Evolutionary conservation across 1,139 yeast species (phyloP).

Genomic region (Blastobotrys capitulatus): DNA sequence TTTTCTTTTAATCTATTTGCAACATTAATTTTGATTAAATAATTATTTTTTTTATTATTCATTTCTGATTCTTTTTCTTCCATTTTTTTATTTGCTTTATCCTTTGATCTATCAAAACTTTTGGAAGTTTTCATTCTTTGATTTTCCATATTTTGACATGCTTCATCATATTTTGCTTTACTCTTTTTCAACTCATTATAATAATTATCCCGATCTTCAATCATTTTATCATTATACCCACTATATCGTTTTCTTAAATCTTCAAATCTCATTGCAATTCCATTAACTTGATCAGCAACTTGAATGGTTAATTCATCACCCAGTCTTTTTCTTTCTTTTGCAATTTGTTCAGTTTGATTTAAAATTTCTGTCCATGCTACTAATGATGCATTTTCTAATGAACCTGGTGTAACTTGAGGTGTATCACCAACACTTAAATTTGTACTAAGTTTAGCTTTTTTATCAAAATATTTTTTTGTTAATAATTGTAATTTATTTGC

Average conservation of each 20-base stretch:
- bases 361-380: conserved; percentile 93
- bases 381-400: conserved; percentile 83
- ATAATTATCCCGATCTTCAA: conserved; percentile 50
- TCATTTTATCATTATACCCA: conserved; percentile 53
- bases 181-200: conserved; percentile 66
- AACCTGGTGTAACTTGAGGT: conserved; percentile 92
- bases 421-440: conserved; percentile 81
- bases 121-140: conserved; percentile 69
- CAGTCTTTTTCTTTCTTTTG: conserved; percentile 59
- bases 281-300: conserved; percentile 57
- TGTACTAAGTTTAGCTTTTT: conserved; percentile 66
- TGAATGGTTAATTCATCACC: conserved; percentile 58
- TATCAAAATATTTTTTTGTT: conserved; percentile 65
- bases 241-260: conserved; percentile 53
- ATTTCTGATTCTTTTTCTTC: conserved; percentile 67
- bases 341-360: conserved; percentile 75
- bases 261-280: conserved; percentile 50
- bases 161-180: conserved; percentile 69
- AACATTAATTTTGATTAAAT: conserved; percentile 71
- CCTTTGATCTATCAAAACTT: conserved; percentile 40
- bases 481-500: conserved; percentile 60
- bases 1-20: conserved; percentile 92
- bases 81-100: conserved; percentile 52
- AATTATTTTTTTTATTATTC: conserved; percentile 81
- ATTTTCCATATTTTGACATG: conserved; percentile 75